A percentile compares a stretch with the other conserved stretches of the same genome.
Evolutionary conservation across 345 rosid genomes (phyloP).

Genomic region (Lepidium didymum): DNA sequence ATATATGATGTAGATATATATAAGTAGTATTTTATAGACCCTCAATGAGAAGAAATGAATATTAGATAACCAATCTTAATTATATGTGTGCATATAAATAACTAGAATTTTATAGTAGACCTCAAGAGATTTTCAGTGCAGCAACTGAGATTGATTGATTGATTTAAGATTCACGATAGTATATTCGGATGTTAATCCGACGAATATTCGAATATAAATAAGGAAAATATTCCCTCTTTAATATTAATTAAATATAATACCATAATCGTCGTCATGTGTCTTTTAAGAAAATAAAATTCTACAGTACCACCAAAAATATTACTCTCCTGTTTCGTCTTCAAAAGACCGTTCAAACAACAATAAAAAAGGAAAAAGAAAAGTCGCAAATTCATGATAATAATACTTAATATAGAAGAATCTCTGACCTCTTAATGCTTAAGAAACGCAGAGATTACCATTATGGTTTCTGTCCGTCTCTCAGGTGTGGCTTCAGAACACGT

Average conservation of each 20-base stretch:
- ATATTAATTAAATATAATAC: not conserved
- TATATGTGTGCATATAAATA: not conserved
- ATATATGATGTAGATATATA: no score
- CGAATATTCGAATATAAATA: not conserved
- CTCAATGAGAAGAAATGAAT: not conserved
- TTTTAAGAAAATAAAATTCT: not conserved
- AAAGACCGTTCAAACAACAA: slow-evolving; percentile 2
- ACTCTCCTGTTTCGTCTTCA: not conserved
- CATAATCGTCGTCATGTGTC: slow-evolving; percentile 17
- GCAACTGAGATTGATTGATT: not conserved
- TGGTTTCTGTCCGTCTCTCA: not conserved
- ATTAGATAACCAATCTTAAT: not conserved
- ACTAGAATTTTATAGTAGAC: not conserved
- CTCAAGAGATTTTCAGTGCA: not conserved
- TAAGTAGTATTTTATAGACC: no score
- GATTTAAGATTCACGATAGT: not conserved
- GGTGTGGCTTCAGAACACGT: slow-evolving; percentile 20
- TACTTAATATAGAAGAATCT: slow-evolving; percentile 12
- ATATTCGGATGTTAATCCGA: not conserved
- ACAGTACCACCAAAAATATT: slow-evolving; percentile 18
- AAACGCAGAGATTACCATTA: slow-evolving; percentile 20
- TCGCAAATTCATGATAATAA: not conserved
- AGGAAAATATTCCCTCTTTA: not conserved
- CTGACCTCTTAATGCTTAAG: slow-evolving; percentile 16
- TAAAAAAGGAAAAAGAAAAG: not conserved